Evolutionary conservation across 2,329 filamentous ascomycete species (phyloP), one percentile per base, ranked within the genome.

Genomic region (Apiospora rasikravindrae): DNA sequence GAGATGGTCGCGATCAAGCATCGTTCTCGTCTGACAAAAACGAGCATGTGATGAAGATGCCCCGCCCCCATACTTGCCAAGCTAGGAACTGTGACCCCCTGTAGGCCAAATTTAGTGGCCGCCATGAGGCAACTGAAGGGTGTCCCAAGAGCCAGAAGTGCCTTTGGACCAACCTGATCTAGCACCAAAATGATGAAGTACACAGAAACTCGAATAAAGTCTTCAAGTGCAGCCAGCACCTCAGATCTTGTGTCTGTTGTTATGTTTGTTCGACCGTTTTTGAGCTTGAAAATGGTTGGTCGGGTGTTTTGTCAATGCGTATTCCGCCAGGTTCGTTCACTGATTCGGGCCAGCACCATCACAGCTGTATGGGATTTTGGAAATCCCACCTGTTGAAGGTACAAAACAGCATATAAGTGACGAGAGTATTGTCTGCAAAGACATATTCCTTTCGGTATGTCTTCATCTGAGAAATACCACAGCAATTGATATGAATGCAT

Each of bases 41-140:
- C n/a, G 68, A 57, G 68, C 68, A 69, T 69, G 68, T 69, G 68
- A 69, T 69, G 68, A 57, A 14, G 49, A 69, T 57, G 68, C 68
- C 68, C 68, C 68, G 33, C 68, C 68, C 37, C 68, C 49, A 68
- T 44, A 42, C 44, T 68, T 45, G 24, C 66, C 42, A 29, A 68
- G 40, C 40, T 47, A 26, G 33, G 22, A 40, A 40, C 10, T 24
- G 57, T 40, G 19, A 14, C 57, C 53, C 47, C 49, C 49, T 40
- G 57, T 64, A 37, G 4, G 22, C 57, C 57, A 64, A 40, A 40
- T 64, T 64, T 64, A 64, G 57, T 40, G 57, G 33, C 29, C 57
- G 57, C 57, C 57, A 64, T 64, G 57, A 40, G 57, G 40, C 33
- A 29, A 33, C 19, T n/a, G 26, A 33, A 10, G 51, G 51, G 26